Evolutionary conservation across 495 filamentous ascomycete genomes (phyloP), one percentile per base, ranked within the genome.

Genomic region (Melanomma pulvis-pyrius): DNA sequence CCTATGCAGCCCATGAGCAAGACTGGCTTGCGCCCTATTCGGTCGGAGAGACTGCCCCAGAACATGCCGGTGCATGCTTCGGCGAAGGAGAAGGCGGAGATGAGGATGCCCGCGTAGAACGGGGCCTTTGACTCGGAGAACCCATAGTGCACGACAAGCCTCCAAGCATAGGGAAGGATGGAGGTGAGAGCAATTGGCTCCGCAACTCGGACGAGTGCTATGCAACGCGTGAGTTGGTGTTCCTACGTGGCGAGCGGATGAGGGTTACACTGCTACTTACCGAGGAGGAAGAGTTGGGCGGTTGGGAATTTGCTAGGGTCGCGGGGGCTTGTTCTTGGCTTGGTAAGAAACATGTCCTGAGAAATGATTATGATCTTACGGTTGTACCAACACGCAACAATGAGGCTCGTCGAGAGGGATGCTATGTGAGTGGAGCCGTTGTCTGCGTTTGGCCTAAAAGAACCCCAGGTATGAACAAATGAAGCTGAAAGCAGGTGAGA

Each of bases 161-260:
- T 85, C 87, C 89, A 96, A 60, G 92, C 90, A 77, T 96, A 96
- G 17, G 91, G 90, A 63, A 92, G 90, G 77, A 93, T 90, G 73
- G 89, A 92, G 2, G 91, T 93, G 65, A 96, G 83, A 47, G 92
- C 91, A 62, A 96, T 91, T 7, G 92, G 92, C 78, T 96, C 92
- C 41, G 92, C 90, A 66, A 96, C 84, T 54, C 92, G 89, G 76
- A 88, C 88, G 78, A 90, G 85, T 72, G 87, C 86, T 83, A 74
- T 56, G 24, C 9, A 7, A 30, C 4, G 56, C 22, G n/a, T 36
- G 36, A 59, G 34, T 64, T 41, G 26, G 25, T 22, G 51, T n/a
- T 17, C 41, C n/a, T 19, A 50, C 47, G 9, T 29, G 22, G 55
- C 47, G 53, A 29, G 4, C 8, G 17, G 17, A 21, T 22, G 21